These are phyloP conservation scores for Pleurotus eryngii DNA, from an alignment of 768 basidiomycete genomes.

Conservation along the genomic window DNA sequence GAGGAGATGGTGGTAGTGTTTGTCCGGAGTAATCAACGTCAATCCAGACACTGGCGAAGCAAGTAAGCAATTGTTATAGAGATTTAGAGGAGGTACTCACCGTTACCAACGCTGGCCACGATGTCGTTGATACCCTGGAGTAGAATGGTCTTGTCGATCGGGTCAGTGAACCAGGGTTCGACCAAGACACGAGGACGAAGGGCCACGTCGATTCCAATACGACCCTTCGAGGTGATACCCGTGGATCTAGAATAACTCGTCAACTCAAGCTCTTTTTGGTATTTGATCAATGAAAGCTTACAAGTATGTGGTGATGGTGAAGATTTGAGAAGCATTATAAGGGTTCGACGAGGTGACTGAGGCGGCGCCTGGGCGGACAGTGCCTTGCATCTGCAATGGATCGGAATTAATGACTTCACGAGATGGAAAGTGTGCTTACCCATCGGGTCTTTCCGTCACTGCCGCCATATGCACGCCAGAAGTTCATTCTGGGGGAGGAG, in stretches of 20 bases:
- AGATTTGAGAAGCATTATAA: constrained; percentile 53
- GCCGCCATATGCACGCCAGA: constrained; percentile 54
- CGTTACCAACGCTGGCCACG: constrained; percentile 35
- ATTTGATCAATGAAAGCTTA: constrained; percentile 19
- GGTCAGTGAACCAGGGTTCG: constrained; percentile 58
- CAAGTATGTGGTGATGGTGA: constrained; percentile 64
- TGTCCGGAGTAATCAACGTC: constrained; percentile 59
- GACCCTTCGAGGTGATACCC: constrained; percentile 59
- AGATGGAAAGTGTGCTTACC: constrained; percentile 26
- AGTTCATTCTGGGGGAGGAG: constrained; percentile 55
- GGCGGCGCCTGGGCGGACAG: constrained; percentile 57
- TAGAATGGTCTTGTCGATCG: constrained; percentile 50
- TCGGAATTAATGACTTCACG: background rate
- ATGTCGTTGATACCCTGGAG: constrained; percentile 50
- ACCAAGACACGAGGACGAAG: constrained; percentile 44
- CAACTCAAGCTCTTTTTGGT: background rate
- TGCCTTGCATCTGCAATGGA: constrained; percentile 50
- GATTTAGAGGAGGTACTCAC: constrained; percentile 22
- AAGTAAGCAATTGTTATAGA: background rate
- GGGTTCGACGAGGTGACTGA: constrained; percentile 45
- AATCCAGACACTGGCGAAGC: constrained; percentile 39
- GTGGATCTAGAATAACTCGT: constrained; percentile 28
- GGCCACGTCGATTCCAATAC: constrained; percentile 54
- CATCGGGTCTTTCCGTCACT: constrained; percentile 46
- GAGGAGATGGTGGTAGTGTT: constrained; percentile 50